Conservation (phyloP, 2,329 filamentous ascomycete species). For the Westerdykella ornata region DNA sequence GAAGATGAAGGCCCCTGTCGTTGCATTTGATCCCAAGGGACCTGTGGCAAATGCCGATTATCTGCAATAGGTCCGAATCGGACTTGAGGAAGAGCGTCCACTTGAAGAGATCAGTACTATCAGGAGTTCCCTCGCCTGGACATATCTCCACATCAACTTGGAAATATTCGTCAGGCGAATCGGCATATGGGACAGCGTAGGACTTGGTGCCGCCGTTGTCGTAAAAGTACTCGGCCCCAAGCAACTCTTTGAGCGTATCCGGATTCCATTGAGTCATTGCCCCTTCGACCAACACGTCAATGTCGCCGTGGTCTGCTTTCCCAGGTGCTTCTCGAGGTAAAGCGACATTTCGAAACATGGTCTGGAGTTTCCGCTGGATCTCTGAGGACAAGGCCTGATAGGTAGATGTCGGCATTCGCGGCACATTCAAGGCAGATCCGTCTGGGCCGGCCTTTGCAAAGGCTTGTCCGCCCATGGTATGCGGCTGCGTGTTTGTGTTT, state of each 20-base stretch:
- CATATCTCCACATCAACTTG: conserved; percentile 65
- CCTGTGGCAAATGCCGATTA: conserved; percentile 58
- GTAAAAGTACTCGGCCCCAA: conserved; percentile 42
- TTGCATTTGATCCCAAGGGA: conserved; percentile 60
- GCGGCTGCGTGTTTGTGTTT: no score
- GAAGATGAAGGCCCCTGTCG: conserved; percentile 57
- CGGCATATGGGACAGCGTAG: conserved; percentile 47
- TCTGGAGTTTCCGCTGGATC: conserved; percentile 44
- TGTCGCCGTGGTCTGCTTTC: conserved; percentile 63
- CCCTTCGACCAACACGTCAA: conserved; percentile 59
- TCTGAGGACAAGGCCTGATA: conserved; percentile 50
- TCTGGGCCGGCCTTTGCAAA: conserved; percentile 24
- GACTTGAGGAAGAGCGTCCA: conserved; percentile 64
- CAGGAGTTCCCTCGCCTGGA: conserved; percentile 23
- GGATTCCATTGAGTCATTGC: conserved; percentile 6
- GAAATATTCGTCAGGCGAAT: conserved; percentile 40
- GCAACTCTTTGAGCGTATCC: conserved; percentile 31
- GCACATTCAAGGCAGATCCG: conserved; percentile 50
- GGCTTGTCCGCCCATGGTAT: conserved; percentile 57
- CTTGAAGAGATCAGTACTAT: conserved; percentile 34
- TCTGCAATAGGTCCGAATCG: conserved; percentile 66
- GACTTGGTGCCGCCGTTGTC: conserved; percentile 24
- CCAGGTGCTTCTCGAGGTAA: conserved; percentile 62
- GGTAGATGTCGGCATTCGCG: conserved; percentile 56
- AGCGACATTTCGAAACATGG: conserved; percentile 51